Evolutionary conservation across 2,329 filamentous ascomycete genomes (phyloP), one percentile per base, ranked within the genome.

Genomic region (Colletotrichum simmondsii): DNA sequence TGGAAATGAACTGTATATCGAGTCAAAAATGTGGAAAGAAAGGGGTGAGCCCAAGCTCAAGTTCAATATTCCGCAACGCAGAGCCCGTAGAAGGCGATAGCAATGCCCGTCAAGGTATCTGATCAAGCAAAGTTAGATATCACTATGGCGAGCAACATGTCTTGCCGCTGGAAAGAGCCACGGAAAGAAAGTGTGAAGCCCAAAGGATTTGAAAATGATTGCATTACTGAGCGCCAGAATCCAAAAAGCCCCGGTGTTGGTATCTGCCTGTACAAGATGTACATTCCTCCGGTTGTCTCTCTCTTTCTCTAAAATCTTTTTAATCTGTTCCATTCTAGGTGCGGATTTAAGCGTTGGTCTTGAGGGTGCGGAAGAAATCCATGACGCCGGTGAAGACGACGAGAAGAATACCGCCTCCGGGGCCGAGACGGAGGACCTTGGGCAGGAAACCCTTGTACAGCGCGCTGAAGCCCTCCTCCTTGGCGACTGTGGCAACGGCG

Each of bases 391-490:
- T 95, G 85, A 93, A 97, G 62, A 97, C 94, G 67, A 96, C 94
- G 54, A 97, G 88, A 71, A 97, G 86, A 78, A 97, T 93, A 83
- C 88, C 89, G 77, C 89, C 88, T 80, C 87, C 86, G 49, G 88
- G 88, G 28, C 88, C 88, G 49, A 90, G 84, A 85, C 83, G 83
- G 58, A 84, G 80, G n/a, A 85, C 97, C 90, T 99, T 99, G 77
- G 97, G 97, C 75, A 97, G 80, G 89, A 99, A 99, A 19, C 97
- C 97, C 90, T 98, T 99, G 89, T 99, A 99, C 73, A 99, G 87
- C 52, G 97, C 97, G 60, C 84, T 85, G 81, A 98, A 96, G 5
- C 97, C 97, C 85, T 99, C 97, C 86, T 99, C 97, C 85, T 91
- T 94, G 85, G 95, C 92, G 73, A 99, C 94, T 8, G 94, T 97